Conservation (phyloP, 257 asterid genomes). For the Thymus quinquecostatus region DNA sequence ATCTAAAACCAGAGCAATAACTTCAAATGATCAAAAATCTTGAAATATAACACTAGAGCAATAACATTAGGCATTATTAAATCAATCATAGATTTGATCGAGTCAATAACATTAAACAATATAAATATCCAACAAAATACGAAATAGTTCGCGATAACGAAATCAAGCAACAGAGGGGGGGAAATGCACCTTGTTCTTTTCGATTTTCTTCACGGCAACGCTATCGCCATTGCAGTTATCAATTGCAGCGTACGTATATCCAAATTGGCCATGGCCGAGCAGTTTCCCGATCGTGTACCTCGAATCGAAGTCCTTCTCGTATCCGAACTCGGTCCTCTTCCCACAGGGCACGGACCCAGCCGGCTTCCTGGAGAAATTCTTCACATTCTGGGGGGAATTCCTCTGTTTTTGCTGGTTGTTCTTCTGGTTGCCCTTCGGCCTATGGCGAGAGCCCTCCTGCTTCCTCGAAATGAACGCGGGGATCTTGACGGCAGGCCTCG, state of each 20-base stretch:
- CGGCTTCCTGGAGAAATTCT: conserved; percentile 4
- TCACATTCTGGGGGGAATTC: conserved; percentile 23
- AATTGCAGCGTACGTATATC: conserved; percentile 31
- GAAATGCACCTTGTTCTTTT: conserved; percentile 24
- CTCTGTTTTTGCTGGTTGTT: conserved; percentile 23
- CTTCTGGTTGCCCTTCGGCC: conserved; percentile 3
- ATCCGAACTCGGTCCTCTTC: conserved; percentile 32
- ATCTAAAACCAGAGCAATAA: conserved; percentile 1
- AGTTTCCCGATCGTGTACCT: conserved; percentile 33
- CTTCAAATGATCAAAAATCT: neutral
- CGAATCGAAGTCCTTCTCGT: conserved; percentile 27
- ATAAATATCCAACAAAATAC: neutral
- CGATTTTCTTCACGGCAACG: conserved; percentile 37
- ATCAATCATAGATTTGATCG: neutral
- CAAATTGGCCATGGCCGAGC: conserved; percentile 40
- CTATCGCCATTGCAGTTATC: conserved; percentile 30
- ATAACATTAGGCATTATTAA: no score
- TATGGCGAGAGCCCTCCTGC: conserved; percentile 32
- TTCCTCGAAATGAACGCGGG: neutral
- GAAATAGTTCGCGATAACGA: neutral
- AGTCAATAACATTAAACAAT: neutral
- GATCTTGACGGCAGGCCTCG: neutral
- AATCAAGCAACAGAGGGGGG: neutral
- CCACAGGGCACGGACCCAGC: conserved; percentile 25
- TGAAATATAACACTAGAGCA: neutral